phyloP scores from a whole-genome alignment of 176 grass and related monocot species.

The Stipa capillata region DNA sequence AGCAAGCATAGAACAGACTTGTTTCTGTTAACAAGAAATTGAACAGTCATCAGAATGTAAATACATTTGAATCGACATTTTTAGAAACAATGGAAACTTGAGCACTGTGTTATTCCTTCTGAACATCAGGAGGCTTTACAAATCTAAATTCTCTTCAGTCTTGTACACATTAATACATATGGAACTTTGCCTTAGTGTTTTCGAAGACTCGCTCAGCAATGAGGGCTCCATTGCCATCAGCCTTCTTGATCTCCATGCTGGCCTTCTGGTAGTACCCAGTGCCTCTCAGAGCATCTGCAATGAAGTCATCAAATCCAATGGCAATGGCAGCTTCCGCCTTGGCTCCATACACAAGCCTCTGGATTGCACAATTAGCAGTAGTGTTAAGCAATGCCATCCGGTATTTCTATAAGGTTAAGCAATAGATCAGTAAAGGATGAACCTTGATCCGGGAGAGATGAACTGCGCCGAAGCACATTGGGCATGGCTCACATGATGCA shows the following conservation, averaged over 20 bases:
- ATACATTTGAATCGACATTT: neutral
- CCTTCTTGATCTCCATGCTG: too few species aligned
- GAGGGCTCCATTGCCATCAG: too few species aligned
- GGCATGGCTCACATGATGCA: too few species aligned
- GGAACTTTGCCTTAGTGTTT: constrained; percentile 56
- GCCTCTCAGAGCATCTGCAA: too few species aligned
- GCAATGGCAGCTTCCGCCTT: too few species aligned
- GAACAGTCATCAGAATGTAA: too few species aligned
- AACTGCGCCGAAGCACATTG: too few species aligned
- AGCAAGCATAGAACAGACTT: neutral
- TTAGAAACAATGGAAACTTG: neutral
- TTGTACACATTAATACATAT: constrained; percentile 33
- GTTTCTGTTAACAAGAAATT: neutral
- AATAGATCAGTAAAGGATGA: neutral
- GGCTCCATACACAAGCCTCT: too few species aligned
- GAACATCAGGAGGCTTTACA: neutral
- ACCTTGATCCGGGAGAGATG: too few species aligned
- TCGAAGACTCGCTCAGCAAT: too few species aligned
- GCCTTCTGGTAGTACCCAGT: constrained; percentile 58
- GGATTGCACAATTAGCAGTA: neutral
- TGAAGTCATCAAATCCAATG: too few species aligned
- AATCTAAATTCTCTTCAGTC: neutral
- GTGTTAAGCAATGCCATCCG: neutral
- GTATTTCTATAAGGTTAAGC: neutral
- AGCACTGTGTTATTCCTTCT: neutral